Evolutionary conservation across 2,329 filamentous ascomycete genomes (phyloP).

Genomic region (Colletotrichum destructivum): DNA sequence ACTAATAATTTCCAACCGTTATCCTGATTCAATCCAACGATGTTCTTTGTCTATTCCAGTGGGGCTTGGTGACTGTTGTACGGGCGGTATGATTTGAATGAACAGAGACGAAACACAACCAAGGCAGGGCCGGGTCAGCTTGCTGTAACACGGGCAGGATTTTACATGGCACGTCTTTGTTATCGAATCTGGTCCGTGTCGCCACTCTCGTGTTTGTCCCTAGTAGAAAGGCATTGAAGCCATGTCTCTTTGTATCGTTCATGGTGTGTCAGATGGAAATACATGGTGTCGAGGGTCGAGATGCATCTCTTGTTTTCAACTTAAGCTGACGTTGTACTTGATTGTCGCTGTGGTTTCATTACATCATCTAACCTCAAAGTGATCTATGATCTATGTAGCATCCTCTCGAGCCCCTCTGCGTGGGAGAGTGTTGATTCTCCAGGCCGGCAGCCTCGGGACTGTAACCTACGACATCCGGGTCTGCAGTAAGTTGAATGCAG

Average conservation of each 20-base stretch:
- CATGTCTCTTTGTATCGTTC: too few relatives aligned
- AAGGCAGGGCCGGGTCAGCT: background rate
- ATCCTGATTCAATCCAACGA: background rate
- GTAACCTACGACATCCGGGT: background rate
- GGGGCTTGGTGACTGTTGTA: background rate
- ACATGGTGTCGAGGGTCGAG: too few relatives aligned
- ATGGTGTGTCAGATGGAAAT: too few relatives aligned
- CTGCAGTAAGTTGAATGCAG: background rate
- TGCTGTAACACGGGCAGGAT: background rate
- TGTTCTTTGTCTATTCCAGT: background rate
- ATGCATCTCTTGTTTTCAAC: too few relatives aligned
- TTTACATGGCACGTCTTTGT: background rate
- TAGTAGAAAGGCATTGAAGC: too few relatives aligned
- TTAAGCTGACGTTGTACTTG: too few relatives aligned
- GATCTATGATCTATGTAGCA: too few relatives aligned
- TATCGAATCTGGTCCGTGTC: background rate
- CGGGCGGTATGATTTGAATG: background rate
- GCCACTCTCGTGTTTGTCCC: too few relatives aligned
- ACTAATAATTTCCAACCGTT: conserved; percentile 5
- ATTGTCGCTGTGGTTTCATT: too few relatives aligned
- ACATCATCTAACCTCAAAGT: too few relatives aligned
- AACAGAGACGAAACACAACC: background rate
- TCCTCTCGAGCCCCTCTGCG: too few relatives aligned
- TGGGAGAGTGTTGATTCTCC: background rate
- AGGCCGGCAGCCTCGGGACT: background rate